Base-by-base conservation (phyloP, 305 asterid species). In the Fraxinus paxiana region DNA sequence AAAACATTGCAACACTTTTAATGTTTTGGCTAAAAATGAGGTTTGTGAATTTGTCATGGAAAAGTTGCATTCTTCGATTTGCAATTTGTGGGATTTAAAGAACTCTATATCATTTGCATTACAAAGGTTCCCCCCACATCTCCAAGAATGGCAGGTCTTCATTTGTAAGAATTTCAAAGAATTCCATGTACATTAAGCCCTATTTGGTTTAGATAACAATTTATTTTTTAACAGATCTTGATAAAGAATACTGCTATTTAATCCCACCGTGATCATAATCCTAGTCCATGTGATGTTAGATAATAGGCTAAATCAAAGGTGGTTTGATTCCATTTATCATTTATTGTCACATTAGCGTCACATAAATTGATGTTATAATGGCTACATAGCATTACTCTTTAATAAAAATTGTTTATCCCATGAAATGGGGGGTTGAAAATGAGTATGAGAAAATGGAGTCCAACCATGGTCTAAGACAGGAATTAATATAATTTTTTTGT, bases 91-190 rank as follows among this genome's bases (percentile, higher is more conserved):
- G 69, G 81, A 54, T 26, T 77, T 48, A 51, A 81, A 84, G 54
- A 75, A 87, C 80, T 80, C 59, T 28, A 75, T 79, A 37, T 76
- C 22, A 56, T 74, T 46, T 69, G 86, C 84, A 75, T 82, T 80
- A 76, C 90, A 85, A 88, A 90, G 88, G 76, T 82, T 79, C 31
- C 31, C 31, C 74, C 20, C 41, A 31, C 41, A 28, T 5, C 76
- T 61, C 77, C 83, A 81, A 81, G 85, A 83, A 26, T 75, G 79
- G 83, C 79, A 78, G 86, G 84, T 78, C 79, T 83, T 59, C 70
- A 26, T 46, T 46, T 46, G 18, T 48, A 48, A 48, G 59, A 48
- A 48, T 48, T n/a, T 48, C 59, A 12, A 15, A 48, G 20, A 48
- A 51, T 51, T n/a, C 61, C 61, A 51, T 5, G 22, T 4, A 8